Conservation (phyloP, 2,329 filamentous ascomycete species). For the Pseudofabraea citricarpa region DNA sequence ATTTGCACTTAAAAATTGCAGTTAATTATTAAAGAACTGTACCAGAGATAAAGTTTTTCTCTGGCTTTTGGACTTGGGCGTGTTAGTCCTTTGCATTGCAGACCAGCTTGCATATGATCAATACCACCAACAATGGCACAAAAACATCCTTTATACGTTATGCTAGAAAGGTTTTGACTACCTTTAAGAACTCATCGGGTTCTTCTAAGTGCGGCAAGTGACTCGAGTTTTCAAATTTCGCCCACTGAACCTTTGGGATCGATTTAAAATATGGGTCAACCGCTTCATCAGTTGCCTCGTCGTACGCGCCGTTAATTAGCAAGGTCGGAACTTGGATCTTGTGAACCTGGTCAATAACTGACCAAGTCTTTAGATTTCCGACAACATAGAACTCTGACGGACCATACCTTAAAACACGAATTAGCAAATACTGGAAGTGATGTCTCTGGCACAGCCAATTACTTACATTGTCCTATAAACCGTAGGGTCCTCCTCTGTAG, state of each 20-base stretch:
- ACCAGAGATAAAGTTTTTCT: too few relatives aligned
- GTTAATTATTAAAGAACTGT: too few relatives aligned
- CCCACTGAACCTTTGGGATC: slow-evolving; percentile 36
- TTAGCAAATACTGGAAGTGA: too few relatives aligned
- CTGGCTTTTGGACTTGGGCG: too few relatives aligned
- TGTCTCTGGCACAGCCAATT: too few relatives aligned
- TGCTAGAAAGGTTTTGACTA: slow-evolving; percentile 28
- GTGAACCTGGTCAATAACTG: slow-evolving; percentile 27
- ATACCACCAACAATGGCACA: too few relatives aligned
- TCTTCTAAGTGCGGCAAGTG: slow-evolving; percentile 33
- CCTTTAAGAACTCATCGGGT: slow-evolving; percentile 29
- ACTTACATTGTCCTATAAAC: slow-evolving; percentile 23
- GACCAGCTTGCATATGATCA: too few relatives aligned
- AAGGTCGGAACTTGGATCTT: slow-evolving; percentile 34
- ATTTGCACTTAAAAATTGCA: too few relatives aligned
- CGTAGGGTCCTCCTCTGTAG: slow-evolving; percentile 20
- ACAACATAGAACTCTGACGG: slow-evolving; percentile 33
- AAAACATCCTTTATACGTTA: not conserved
- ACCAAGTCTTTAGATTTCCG: slow-evolving; percentile 36
- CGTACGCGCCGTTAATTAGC: slow-evolving; percentile 37
- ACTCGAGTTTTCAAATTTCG: slow-evolving; percentile 22
- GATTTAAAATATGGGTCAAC: slow-evolving; percentile 30
- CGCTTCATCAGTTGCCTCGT: slow-evolving; percentile 27
- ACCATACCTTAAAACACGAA: slow-evolving; percentile 32
- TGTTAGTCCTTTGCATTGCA: too few relatives aligned